These are phyloP conservation scores for Sutorius australiensis DNA, from an alignment of 768 basidiomycete genomes.

Conservation along the genomic window DNA sequence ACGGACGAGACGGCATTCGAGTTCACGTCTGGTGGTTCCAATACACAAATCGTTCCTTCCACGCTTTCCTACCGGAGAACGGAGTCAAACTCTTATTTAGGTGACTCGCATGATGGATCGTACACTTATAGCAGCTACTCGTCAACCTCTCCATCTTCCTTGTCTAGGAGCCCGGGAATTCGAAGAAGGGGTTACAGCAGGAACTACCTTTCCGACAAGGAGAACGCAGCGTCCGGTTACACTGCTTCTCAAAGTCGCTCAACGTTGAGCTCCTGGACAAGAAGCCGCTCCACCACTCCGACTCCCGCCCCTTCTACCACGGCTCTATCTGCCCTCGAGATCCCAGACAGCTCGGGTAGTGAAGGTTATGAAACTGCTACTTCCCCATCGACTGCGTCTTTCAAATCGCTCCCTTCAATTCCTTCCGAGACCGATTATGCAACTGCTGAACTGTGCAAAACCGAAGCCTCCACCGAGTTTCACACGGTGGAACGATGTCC, in stretches of 20 bases:
- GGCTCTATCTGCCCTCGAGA: constrained; percentile 28
- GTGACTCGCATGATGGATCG: constrained; percentile 48
- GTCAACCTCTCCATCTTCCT: constrained; percentile 47
- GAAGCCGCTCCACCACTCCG: constrained; percentile 30
- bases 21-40: constrained; percentile 35
- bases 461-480: constrained; percentile 44
- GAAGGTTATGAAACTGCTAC: constrained; percentile 47
- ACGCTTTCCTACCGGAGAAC: constrained; percentile 50
- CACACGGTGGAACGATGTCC: constrained; percentile 44
- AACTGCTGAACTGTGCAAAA: constrained; percentile 42
- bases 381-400: constrained; percentile 48
- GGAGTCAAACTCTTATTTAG: constrained; percentile 52
- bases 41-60: constrained; percentile 47
- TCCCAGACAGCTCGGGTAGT: constrained; percentile 39
- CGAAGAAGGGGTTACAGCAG: constrained; percentile 47
- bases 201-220: constrained; percentile 49
- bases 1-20: constrained; percentile 40
- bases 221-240: constrained; percentile 41
- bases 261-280: constrained; percentile 32
- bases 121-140: constrained; percentile 31
- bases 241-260: constrained; percentile 34
- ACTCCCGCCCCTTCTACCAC: constrained; percentile 32
- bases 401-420: constrained; percentile 56
- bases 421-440: constrained; percentile 49
- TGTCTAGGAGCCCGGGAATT: constrained; percentile 58